phyloP scores from a whole-genome alignment of 1,284 basidiomycete species.

The Cutaneotrichosporon cavernicola region DNA sequence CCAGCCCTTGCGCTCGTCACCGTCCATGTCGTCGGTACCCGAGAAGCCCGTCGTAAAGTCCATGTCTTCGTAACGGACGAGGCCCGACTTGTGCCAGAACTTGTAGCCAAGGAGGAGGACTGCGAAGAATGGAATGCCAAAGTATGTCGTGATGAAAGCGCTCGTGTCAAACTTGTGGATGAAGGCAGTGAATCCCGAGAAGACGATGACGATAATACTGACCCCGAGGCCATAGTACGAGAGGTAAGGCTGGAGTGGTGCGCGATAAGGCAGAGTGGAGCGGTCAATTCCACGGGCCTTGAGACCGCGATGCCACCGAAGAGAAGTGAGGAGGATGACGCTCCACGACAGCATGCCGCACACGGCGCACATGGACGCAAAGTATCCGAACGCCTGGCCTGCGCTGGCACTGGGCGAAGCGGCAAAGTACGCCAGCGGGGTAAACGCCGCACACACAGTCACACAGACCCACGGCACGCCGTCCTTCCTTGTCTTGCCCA shows the following conservation, averaged over 20 bases:
- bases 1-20: not conserved
- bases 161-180: slow-evolving; percentile 34
- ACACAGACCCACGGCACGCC: slow-evolving; percentile 38
- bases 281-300: slow-evolving; percentile 63
- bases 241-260: slow-evolving; percentile 50
- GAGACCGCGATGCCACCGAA: slow-evolving; percentile 73
- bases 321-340: slow-evolving; percentile 73
- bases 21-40: not conserved
- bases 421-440: slow-evolving; percentile 35
- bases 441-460: slow-evolving; percentile 28
- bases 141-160: slow-evolving; percentile 41
- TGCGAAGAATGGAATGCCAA: slow-evolving; percentile 34
- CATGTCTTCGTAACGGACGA: slow-evolving; percentile 17
- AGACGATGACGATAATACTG: slow-evolving; percentile 32
- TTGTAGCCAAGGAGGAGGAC: slow-evolving; percentile 26
- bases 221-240: slow-evolving; percentile 33
- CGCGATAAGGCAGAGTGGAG: slow-evolving; percentile 63
- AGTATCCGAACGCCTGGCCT: slow-evolving; percentile 70
- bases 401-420: slow-evolving; percentile 54
- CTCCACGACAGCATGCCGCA: slow-evolving; percentile 70
- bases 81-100: slow-evolving; percentile 9
- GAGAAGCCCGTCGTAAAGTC: slow-evolving; percentile 29
- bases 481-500: slow-evolving; percentile 40
- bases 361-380: slow-evolving; percentile 61
- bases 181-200: slow-evolving; percentile 34